Percentiles rank a stretch among this genome's conserved stretches.
phyloP scores from a whole-genome alignment of 257 asterid species.

The Cynanchum wilfordii region DNA sequence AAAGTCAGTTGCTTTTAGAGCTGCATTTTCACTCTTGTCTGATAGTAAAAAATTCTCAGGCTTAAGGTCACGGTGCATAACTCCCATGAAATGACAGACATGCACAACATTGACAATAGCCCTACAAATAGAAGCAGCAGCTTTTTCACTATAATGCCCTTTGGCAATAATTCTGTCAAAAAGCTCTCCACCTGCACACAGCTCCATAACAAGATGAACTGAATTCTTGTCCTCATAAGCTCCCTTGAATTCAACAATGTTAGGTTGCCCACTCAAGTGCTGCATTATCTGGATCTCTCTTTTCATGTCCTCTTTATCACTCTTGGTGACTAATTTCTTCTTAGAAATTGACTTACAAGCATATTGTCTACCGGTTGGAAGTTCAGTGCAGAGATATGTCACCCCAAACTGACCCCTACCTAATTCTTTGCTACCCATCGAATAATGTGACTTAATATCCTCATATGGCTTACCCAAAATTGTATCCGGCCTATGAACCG shows the following conservation, averaged over 20 bases:
- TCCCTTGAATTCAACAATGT: conserved; percentile 73
- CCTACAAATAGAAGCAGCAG: conserved; percentile 67
- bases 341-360: conserved; percentile 84
- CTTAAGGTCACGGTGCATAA: conserved; percentile 75
- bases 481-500: conserved; percentile 31
- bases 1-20: conserved; percentile 68
- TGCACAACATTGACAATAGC: conserved; percentile 68
- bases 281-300: conserved; percentile 42
- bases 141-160: conserved; percentile 82
- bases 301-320: conserved; percentile 72
- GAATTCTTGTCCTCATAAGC: conserved; percentile 65
- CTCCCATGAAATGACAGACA: conserved; percentile 81
- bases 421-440: conserved; percentile 57
- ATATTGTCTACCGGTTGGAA: conserved; percentile 38
- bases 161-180: conserved; percentile 73
- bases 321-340: conserved; percentile 52
- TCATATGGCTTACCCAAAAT: conserved; percentile 63
- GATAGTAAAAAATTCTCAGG: conserved; percentile 76
- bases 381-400: conserved; percentile 54
- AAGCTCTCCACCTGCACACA: conserved; percentile 86
- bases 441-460: conserved; percentile 46
- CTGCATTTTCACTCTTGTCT: conserved; percentile 52
- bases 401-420: conserved; percentile 85
- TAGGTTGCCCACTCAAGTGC: conserved; percentile 48
- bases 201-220: conserved; percentile 83